phyloP scores from a whole-genome alignment of 495 filamentous ascomycete species.

The Penicillium dipodomyicola region DNA sequence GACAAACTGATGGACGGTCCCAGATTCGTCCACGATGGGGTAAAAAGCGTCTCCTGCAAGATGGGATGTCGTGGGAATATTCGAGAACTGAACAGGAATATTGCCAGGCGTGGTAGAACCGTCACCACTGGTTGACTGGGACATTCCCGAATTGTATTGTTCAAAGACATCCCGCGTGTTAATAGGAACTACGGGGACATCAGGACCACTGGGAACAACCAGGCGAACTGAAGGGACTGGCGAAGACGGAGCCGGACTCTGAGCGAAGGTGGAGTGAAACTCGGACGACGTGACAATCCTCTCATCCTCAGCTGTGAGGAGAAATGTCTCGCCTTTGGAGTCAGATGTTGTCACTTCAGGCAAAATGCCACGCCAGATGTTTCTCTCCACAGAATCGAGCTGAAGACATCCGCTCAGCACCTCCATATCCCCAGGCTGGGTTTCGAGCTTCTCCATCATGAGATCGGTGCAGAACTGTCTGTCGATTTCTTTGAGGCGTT shows the following conservation, averaged over 20 bases:
- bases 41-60: background rate
- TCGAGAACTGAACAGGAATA: background rate
- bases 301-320: background rate
- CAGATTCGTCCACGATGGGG: background rate
- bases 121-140: background rate
- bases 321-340: background rate
- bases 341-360: constrained; percentile 1
- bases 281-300: background rate
- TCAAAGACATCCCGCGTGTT: background rate
- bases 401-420: background rate
- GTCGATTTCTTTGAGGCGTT: background rate
- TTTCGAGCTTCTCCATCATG: background rate
- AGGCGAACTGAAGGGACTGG: background rate
- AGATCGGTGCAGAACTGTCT: background rate
- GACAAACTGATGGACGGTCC: background rate
- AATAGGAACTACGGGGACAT: background rate
- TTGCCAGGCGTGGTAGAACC: background rate
- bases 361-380: constrained; percentile 3
- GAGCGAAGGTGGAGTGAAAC: background rate
- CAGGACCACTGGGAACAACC: background rate
- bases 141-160: background rate
- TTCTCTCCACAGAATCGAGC: background rate
- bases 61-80: background rate
- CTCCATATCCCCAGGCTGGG: background rate
- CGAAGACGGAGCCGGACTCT: background rate